A percentile compares a stretch with the other conserved stretches of the same genome.
Evolutionary conservation across 2,329 filamentous ascomycete genomes (phyloP).

Genomic region (Ceratocystiopsis sp.): DNA sequence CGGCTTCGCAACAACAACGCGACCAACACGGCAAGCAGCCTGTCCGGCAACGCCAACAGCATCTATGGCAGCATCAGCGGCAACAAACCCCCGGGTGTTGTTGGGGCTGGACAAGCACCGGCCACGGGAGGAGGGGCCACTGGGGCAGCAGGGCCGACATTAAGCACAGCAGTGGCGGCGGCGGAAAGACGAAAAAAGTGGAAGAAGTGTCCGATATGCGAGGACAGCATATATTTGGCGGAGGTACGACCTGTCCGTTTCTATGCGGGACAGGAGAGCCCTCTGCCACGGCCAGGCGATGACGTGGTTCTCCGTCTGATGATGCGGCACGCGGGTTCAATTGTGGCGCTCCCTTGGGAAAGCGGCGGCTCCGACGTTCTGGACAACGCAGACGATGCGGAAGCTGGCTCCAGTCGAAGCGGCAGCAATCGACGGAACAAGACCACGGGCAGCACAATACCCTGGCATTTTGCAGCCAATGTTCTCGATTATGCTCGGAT

Average conservation of each 20-base stretch:
- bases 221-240: constrained; percentile 80
- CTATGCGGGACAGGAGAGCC: constrained; percentile 75
- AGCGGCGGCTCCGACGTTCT: constrained; percentile 48
- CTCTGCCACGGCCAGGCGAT: constrained; percentile 62
- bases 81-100: neutral
- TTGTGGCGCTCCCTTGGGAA: constrained; percentile 74
- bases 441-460: constrained; percentile 29
- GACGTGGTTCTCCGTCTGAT: constrained; percentile 84
- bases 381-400: neutral
- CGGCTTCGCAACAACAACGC: too few relatives aligned
- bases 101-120: neutral
- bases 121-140: too few relatives aligned
- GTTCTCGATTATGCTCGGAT: constrained; percentile 82
- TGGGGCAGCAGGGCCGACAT: neutral
- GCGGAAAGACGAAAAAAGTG: constrained; percentile 24
- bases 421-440: too few relatives aligned
- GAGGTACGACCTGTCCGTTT: constrained; percentile 82
- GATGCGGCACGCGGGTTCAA: constrained; percentile 63
- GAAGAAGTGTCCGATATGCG: constrained; percentile 95
- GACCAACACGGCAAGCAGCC: too few relatives aligned
- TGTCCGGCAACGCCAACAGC: too few relatives aligned
- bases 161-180: neutral
- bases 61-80: neutral
- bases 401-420: neutral
- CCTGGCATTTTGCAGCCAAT: constrained; percentile 89